Base-by-base conservation (phyloP, 108 stramenopile genomes). In the Cyclotella cryptica region DNA sequence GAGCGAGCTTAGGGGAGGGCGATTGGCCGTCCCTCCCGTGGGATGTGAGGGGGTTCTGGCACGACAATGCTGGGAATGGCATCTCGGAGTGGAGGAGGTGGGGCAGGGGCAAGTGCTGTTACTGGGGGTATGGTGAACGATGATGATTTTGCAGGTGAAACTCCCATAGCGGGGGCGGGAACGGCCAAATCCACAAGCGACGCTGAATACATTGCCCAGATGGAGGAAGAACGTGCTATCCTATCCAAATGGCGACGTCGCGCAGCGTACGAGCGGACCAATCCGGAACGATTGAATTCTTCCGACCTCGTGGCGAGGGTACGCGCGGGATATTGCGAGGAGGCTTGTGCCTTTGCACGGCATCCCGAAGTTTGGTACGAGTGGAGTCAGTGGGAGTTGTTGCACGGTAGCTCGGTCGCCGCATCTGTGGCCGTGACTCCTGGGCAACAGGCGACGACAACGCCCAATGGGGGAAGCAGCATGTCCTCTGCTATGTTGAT, bases 331-430 rank as follows among this genome's bases (percentile, higher is more conserved):
- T 96, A 88, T 86, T 81, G 88, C 49, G 96, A 93, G 72, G 85
- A 89, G 71, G 86, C 80, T n/a, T 90, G 89, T 66, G 86, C 84
- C 5, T 85, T 94, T 70, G 88, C 90, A 40, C 72, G 90, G 27
- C 89, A 92, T 75, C 89, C 91, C 18, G 95, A 96, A 72, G 87
- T 86, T 24, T 96, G 96, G 96, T 88, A 90, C 42, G 92, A 90
- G 83, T 96, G 96, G 96, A 86, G 89, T 73, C 87, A 82, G 72
- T 96, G 92, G 91, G 96, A 96, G 74, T 70, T 89, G 28, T 58
- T 79, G 45, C 86, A 84, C 57, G 69, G 76, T 55, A 74, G 55
- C 28, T 75, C 84, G 1, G 44, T 69, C 40, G 80, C 71, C 26
- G 87, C 44, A 42, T 58, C 77, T 10, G 72, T 44, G 46, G 30